phyloP scores from a whole-genome alignment of 305 asterid species.

The Fraxinus velutina region DNA sequence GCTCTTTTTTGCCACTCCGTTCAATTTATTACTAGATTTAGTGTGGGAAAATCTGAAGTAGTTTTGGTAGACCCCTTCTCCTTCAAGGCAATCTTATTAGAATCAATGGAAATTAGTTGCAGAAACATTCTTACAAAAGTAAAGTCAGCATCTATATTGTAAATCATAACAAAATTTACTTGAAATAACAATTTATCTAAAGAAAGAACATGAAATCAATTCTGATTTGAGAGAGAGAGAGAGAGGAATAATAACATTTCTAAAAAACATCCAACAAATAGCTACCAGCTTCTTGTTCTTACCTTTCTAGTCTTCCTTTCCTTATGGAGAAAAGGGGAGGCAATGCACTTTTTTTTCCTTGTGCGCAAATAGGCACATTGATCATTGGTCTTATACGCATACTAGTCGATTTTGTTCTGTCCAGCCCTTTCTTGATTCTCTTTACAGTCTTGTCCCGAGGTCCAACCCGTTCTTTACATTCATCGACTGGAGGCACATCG shows the following conservation, averaged over 20 bases:
- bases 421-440: conserved; percentile 59
- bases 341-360: conserved; percentile 36
- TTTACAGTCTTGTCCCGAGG: conserved; percentile 36
- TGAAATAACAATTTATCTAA: conserved; percentile 7
- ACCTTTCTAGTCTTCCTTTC: conserved; percentile 46
- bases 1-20: not conserved
- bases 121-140: conserved; percentile 10
- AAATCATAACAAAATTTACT: conserved; percentile 12
- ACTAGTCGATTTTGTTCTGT: conserved; percentile 64
- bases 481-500: conserved; percentile 23
- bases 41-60: not conserved
- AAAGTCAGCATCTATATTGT: conserved; percentile 29
- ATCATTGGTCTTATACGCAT: conserved; percentile 62
- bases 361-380: conserved; percentile 64
- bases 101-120: not conserved
- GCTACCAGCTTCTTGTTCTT: not conserved
- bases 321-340: conserved; percentile 55
- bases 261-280: conserved; percentile 19
- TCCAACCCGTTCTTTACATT: conserved; percentile 27
- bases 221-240: not conserved
- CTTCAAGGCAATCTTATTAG: not conserved
- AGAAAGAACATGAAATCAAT: conserved; percentile 10
- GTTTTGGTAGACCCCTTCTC: not conserved
- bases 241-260: conserved; percentile 9
- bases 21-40: not conserved